Percentiles rank a stretch among this genome's conserved stretches.
These are phyloP conservation scores for Helotiales sp. DNA, from an alignment of 2,329 filamentous ascomycete species.

Conservation along the genomic window DNA sequence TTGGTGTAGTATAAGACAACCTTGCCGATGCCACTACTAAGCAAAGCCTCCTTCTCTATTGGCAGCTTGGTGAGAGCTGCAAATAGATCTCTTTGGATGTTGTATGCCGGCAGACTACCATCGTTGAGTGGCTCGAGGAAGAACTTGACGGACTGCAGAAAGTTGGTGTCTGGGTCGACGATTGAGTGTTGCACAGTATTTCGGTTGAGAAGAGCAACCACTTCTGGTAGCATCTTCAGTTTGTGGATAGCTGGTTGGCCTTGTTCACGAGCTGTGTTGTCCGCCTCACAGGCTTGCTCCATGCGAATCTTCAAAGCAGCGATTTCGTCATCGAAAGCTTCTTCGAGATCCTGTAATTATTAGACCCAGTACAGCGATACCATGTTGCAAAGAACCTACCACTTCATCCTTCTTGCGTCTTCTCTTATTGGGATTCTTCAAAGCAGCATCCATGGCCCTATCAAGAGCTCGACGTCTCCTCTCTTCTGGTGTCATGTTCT, in stretches of 20 bases:
- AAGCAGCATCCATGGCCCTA: slow-evolving; percentile 80
- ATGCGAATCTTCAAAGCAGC: slow-evolving; percentile 85
- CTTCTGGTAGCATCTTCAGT: slow-evolving; percentile 88
- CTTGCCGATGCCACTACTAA: slow-evolving; percentile 92
- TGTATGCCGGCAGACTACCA: slow-evolving; percentile 91
- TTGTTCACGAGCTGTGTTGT: slow-evolving; percentile 77
- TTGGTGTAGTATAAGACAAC: slow-evolving; percentile 97
- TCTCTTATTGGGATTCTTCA: slow-evolving; percentile 73
- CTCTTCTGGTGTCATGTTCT: slow-evolving; percentile 80
- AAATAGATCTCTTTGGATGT: slow-evolving; percentile 95
- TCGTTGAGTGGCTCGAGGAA: slow-evolving; percentile 96
- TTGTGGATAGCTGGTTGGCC: slow-evolving; percentile 87
- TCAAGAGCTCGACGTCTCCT: slow-evolving; percentile 81
- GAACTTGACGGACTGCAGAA: slow-evolving; percentile 92
- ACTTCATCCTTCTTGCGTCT: slow-evolving; percentile 81
- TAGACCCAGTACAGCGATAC: background rate
- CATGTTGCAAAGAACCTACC: slow-evolving; percentile 49
- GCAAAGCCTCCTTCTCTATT: slow-evolving; percentile 85
- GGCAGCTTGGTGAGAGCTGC: slow-evolving; percentile 75
- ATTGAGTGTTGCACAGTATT: slow-evolving; percentile 83
- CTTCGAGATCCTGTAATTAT: slow-evolving; percentile 73
- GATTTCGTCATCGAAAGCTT: slow-evolving; percentile 87
- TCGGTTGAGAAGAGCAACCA: slow-evolving; percentile 83
- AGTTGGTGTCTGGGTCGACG: slow-evolving; percentile 91
- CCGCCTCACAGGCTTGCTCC: slow-evolving; percentile 84